Base-by-base conservation (phyloP, 257 asterid genomes). In the Plantago ovata region DNA sequence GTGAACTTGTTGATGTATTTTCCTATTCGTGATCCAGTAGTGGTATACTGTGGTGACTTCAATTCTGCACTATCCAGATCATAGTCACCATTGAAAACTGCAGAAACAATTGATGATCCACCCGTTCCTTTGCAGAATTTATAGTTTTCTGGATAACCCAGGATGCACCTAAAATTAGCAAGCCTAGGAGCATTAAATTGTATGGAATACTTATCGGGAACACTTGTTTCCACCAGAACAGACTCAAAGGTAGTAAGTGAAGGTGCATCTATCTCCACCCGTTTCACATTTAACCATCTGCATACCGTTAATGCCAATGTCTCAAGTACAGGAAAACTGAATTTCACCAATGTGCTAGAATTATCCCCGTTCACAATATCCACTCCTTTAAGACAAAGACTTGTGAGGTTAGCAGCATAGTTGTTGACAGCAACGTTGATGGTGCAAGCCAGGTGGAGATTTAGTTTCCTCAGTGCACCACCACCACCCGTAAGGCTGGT, bases 31-130 rank as follows among this genome's bases (percentile, higher is more conserved):
- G 14, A 41, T 41, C 45, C n/a, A n/a, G n/a, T n/a, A n/a, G n/a
- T n/a, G n/a, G n/a, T n/a, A n/a, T n/a, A 19, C 0, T 3, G 19
- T 9, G 15, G 9, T 16, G n/a, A n/a, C n/a, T n/a, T n/a, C n/a
- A n/a, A n/a, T n/a, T n/a, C n/a, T n/a, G n/a, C n/a, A n/a, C n/a
- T n/a, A n/a, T n/a, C n/a, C n/a, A n/a, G n/a, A n/a, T n/a, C n/a
- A n/a, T n/a, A n/a, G n/a, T n/a, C n/a, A n/a, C n/a, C n/a, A n/a
- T n/a, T n/a, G n/a, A n/a, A n/a, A n/a, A n/a, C n/a, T n/a, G 52
- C 52, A 46, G 52, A 46, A 46, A 46, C 13, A 46, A 46, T 46
- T 46, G 52, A 46, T 46, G 52, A 46, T 46, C 19, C 52, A n/a
- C n/a, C n/a, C n/a, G n/a, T n/a, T n/a, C n/a, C n/a, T n/a, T n/a